Conservation (phyloP, 2,329 filamentous ascomycete genomes). For the Xylariales sp. region DNA sequence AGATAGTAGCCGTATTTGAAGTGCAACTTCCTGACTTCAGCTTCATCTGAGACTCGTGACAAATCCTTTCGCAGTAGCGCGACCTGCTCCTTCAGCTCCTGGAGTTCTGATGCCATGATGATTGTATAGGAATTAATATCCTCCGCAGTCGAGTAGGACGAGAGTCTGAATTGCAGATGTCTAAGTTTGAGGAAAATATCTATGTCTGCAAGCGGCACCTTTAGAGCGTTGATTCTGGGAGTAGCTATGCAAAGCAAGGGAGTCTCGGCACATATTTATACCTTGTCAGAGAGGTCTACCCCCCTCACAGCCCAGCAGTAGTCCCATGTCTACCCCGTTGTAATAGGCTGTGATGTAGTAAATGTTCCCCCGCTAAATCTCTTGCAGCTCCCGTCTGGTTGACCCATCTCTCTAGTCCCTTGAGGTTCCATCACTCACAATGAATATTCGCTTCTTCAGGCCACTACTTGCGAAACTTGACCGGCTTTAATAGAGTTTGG, state of each 20-base stretch:
- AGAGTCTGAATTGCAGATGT: not conserved
- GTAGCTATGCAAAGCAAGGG: not conserved
- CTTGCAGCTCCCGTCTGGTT: too few species aligned
- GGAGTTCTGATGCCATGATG: constrained; percentile 30
- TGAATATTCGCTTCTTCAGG: too few species aligned
- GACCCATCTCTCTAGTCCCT: too few species aligned
- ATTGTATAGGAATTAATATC: not conserved
- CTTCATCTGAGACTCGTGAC: constrained; percentile 39
- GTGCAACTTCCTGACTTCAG: constrained; percentile 50
- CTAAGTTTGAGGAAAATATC: too few species aligned
- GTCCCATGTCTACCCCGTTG: too few species aligned
- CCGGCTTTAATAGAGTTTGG: too few species aligned
- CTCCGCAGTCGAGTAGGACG: not conserved
- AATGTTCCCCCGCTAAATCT: too few species aligned
- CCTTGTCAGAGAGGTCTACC: too few species aligned
- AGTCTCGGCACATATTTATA: not conserved
- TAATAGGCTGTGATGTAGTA: too few species aligned
- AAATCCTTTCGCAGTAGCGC: constrained; percentile 30
- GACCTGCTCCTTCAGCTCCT: constrained; percentile 32
- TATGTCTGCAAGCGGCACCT: not conserved
- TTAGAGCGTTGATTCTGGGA: not conserved
- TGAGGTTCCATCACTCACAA: too few species aligned
- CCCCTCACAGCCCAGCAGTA: too few species aligned
- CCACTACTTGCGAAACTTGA: too few species aligned
- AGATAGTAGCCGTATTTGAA: constrained; percentile 57